phyloP scores from a whole-genome alignment of 2,329 filamentous ascomycete species.

The Emericellopsis cladophorae region DNA sequence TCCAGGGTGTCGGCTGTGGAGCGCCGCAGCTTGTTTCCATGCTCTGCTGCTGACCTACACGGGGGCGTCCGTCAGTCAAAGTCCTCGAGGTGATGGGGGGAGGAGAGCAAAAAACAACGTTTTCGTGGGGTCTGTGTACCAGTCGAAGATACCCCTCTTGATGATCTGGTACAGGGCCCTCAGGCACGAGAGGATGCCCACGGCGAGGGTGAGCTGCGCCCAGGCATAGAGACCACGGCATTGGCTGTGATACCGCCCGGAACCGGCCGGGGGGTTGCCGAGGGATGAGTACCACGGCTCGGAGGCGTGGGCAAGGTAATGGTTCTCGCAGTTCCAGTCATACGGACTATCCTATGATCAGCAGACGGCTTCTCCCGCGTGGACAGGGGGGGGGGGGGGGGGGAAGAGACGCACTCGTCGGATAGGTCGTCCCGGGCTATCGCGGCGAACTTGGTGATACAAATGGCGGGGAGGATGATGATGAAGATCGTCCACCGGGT shows the following conservation, averaged over 20 bases:
- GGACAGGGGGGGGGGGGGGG: neutral
- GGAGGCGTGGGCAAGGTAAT: neutral
- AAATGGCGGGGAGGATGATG: neutral
- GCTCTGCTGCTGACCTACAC: too few species aligned
- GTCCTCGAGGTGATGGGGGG: too few species aligned
- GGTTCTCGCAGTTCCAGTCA: neutral
- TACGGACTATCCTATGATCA: neutral
- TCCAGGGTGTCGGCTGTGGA: too few species aligned
- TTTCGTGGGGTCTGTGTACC: too few species aligned
- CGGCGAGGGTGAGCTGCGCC: neutral
- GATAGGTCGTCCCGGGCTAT: neutral
- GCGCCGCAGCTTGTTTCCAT: too few species aligned
- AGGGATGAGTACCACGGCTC: neutral
- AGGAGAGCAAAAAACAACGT: too few species aligned
- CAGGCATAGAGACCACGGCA: neutral
- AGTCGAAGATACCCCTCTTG: too few species aligned
- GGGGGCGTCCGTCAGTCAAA: too few species aligned
- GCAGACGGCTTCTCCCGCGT: neutral
- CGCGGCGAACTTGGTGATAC: neutral
- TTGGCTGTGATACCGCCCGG: neutral
- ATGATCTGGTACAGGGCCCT: neutral
- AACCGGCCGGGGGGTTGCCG: neutral
- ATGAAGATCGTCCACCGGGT: neutral
- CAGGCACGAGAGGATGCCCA: neutral
- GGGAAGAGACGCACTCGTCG: slow-evolving; percentile 1